Base-by-base conservation (phyloP, 1,284 basidiomycete genomes). In the Ustilago nuda region DNA sequence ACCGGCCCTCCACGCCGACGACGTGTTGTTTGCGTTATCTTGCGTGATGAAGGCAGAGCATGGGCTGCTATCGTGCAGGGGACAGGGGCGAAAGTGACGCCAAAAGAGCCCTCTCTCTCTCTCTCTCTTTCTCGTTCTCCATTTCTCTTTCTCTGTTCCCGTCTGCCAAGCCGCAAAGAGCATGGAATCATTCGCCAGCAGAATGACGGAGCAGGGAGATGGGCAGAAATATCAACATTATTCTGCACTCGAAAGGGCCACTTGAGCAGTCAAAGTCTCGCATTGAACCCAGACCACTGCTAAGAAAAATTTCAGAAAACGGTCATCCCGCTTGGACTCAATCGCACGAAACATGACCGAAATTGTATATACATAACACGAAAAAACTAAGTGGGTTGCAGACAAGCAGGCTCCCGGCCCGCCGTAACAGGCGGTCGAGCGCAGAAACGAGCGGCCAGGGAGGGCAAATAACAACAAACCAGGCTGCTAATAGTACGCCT, bases 1-100 rank as follows among this genome's bases (percentile, higher is more conserved):
- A 27, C 23, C 23, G 23, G 23, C 23, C 23, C 23, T 27, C 3
- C 3, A 3, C 23, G n/a, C 43, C 19, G 17, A 19, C 19, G 43
- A 7, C 6, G 43, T 19, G 43, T 15, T 45, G n/a, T 11, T 11
- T 19, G 43, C 17, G 43, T 8, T 19, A 19, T 19, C 19, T 33
- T 50, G 48, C 48, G 48, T 50, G 48, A 50, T 50, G 48, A 50
- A 30, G 48, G 13, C 27, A 17, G 33, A 53, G 51, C 51, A 53
- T 53, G 51, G 36, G 51, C 51, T n/a, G 51, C 51, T 53, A 32
- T 19, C 3, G 51, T 35, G 51, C 51, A 53, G 35, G 4, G 32
- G 51, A 33, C 5, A 53, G 30, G 51, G 11, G 51, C 45, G n/a
- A 19, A 17, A 23, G 17, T 48, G 37, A 39, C 37, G 37, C 37